A percentile compares a stretch with the other conserved stretches of the same genome.
These are phyloP conservation scores for Leccinum ponderosum DNA, from an alignment of 1,284 basidiomycete species.

Conservation along the genomic window DNA sequence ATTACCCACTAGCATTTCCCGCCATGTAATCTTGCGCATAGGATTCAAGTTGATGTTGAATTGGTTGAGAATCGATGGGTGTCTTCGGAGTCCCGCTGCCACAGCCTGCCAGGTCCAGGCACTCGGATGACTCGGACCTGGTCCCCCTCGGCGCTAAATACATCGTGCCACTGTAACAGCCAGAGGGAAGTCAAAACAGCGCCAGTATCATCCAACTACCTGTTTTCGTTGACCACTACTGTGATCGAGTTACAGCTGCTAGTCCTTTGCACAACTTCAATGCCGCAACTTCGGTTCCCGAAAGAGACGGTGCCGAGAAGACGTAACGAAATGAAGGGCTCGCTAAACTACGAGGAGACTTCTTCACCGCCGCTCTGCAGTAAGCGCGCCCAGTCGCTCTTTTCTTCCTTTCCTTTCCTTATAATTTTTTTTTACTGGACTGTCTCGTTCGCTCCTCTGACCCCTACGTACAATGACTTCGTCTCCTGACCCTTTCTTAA, in stretches of 20 bases:
- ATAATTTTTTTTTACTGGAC: not conserved
- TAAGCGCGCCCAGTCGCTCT: not conserved
- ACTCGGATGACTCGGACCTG: no score
- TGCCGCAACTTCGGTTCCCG: no score
- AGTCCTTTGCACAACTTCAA: no score
- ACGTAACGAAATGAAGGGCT: not conserved
- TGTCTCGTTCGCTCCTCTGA: not conserved
- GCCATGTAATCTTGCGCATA: not conserved
- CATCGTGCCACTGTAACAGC: no score
- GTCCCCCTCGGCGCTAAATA: no score
- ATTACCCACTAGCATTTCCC: not conserved
- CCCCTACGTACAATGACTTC: not conserved
- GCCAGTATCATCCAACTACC: no score
- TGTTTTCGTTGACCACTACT: no score
- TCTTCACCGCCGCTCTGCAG: not conserved
- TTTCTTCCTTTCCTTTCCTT: not conserved
- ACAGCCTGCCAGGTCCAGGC: no score
- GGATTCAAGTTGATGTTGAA: not conserved
- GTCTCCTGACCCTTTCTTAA: slow-evolving; percentile 3
- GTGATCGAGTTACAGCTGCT: no score
- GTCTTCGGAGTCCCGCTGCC: not conserved
- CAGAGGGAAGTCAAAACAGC: no score
- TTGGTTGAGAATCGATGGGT: not conserved
- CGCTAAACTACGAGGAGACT: not conserved
- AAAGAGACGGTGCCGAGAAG: not conserved